A percentile compares a stretch with the other conserved stretches of the same genome.
phyloP scores from a whole-genome alignment of 1,284 basidiomycete genomes.

The Takashimella koratensis region DNA sequence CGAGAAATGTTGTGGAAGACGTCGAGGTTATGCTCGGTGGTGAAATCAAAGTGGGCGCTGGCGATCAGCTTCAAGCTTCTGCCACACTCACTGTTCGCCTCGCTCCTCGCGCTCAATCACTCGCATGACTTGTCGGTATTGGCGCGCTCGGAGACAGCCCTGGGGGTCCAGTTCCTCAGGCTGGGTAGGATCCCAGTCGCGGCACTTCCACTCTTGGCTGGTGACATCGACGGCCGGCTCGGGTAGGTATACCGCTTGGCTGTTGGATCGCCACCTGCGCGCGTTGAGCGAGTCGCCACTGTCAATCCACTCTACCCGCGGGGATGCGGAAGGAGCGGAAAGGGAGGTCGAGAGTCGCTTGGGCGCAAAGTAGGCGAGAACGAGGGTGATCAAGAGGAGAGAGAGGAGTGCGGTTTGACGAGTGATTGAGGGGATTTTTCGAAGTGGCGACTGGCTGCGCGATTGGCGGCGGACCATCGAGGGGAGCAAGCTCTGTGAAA shows the following conservation, averaged over 20 bases:
- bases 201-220: constrained; percentile 10
- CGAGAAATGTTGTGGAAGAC: constrained; percentile 16
- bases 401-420: too few species aligned
- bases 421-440: too few species aligned
- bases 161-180: constrained; percentile 19
- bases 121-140: constrained; percentile 30
- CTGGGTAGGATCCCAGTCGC: constrained; percentile 21
- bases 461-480: too few species aligned
- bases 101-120: constrained; percentile 23
- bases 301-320: neutral
- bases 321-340: neutral
- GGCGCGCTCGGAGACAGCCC: constrained; percentile 26
- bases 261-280: neutral
- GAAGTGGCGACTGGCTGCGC: too few species aligned
- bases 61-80: too few species aligned
- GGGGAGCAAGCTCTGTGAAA: too few species aligned
- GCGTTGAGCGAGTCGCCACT: neutral
- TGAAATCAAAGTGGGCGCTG: too few species aligned
- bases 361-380: neutral
- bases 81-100: constrained; percentile 6
- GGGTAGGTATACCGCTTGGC: neutral
- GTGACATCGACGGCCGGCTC: neutral
- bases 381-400: neutral
- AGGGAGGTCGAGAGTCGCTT: neutral
- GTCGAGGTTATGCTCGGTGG: constrained; percentile 19